Conservation (phyloP, 805 yeast genomes). For the Saccharomycopsis guyanensis region DNA sequence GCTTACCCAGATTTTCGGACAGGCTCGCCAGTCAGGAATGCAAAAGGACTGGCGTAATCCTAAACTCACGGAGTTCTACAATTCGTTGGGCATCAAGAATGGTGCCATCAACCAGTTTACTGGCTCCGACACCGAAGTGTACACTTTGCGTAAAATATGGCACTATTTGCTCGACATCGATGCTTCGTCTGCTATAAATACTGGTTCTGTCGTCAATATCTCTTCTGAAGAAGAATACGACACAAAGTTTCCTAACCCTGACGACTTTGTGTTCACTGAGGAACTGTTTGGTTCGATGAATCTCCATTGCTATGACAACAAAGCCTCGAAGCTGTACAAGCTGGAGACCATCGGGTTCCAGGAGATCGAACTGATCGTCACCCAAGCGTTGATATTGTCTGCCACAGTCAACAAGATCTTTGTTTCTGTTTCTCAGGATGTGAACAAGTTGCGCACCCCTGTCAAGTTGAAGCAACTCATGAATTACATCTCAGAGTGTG, state of each 20-base stretch:
- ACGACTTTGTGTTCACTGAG: not conserved
- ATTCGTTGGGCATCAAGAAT: slow-evolving; percentile 1
- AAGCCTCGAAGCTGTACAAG: too few relatives aligned
- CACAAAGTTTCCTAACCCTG: slow-evolving; percentile 8
- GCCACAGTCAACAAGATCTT: slow-evolving; percentile 3
- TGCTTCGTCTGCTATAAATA: not conserved
- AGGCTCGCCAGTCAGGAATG: slow-evolving; percentile 11
- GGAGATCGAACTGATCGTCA: slow-evolving; percentile 1
- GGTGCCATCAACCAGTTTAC: not conserved
- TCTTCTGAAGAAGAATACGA: slow-evolving; percentile 13
- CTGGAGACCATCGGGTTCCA: not conserved
- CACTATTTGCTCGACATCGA: slow-evolving; percentile 13
- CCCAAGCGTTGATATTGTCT: slow-evolving; percentile 7
- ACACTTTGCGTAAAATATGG: slow-evolving; percentile 14
- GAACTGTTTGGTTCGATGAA: slow-evolving; percentile 2
- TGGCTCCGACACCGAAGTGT: slow-evolving; percentile 10
- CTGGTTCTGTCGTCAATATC: slow-evolving; percentile 7
- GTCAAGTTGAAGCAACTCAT: slow-evolving; percentile 8
- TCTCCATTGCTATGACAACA: too few relatives aligned
- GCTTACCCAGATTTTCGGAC: slow-evolving; percentile 1
- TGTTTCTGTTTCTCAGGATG: not conserved
- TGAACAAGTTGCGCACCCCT: slow-evolving; percentile 11
- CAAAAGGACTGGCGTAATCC: slow-evolving; percentile 11
- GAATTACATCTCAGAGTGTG: slow-evolving; percentile 6
- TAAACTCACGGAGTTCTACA: not conserved